Base-by-base conservation (phyloP, 352 stramenopile genomes). In the Pythium sp. region DNA sequence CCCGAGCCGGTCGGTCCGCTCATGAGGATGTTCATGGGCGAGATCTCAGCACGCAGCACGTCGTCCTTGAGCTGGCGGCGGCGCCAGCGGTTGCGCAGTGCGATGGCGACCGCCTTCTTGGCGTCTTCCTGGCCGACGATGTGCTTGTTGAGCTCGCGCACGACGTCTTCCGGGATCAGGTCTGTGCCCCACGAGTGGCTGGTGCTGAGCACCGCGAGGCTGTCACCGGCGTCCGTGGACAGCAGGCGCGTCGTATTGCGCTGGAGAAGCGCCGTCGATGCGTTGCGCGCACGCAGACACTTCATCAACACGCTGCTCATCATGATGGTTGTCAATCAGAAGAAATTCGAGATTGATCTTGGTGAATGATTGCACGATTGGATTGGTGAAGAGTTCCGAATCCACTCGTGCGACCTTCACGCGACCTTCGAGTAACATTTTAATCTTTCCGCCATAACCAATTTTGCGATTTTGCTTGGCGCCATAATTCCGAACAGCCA, bases 21-120 rank as follows among this genome's bases (percentile, higher is more conserved):
- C 96, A 99, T 99, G 47, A 99, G 85, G 58, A 99, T 99, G 80
- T 99, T 99, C 80, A 99, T 98, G 53, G 98, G 98, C 28, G 97
- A 98, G 51, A 98, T 92, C 72, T 98, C 91, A n/a, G 79, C 75
- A 14, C 79, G 78, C 62, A 97, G 71, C 38, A 72, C 71, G 54
- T 98, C 91, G 60, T 94, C 91, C 30, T 86, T 75, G 15, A 99
- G 82, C 74, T 99, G 97, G 26, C 94, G 89, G 12, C 98, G 92
- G 58, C 98, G 91, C 97, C 98, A 99, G 66, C 98, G 90, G 78
- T 99, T 99, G 73, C 98, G 90, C 78, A 99, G 83, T 49, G 98
- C 97, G 70, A 99, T 99, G 15, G 98, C 97, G 2, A 99, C 97
- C 15, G 97, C 97, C 65, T 95, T 90, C 81, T 99, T 99, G 53